A percentile compares a stretch with the other conserved stretches of the same genome.
Evolutionary conservation across 345 rosid genomes (phyloP).

Genomic region (Erysimum cheiranthoides): DNA sequence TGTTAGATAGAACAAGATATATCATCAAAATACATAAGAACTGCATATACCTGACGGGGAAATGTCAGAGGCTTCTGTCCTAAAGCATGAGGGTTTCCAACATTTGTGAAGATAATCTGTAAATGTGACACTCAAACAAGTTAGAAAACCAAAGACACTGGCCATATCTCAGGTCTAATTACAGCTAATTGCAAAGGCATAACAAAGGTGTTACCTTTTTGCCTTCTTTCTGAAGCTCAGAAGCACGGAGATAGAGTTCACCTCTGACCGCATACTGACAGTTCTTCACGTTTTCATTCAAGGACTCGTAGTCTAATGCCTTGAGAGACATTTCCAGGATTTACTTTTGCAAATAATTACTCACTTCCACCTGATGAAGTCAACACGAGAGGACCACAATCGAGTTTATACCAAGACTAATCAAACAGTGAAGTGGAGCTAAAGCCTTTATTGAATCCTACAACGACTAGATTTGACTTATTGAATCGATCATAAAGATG

Average conservation of each 20-base stretch:
- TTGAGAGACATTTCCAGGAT: slow-evolving; percentile 58
- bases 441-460: background rate
- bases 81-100: slow-evolving; percentile 96
- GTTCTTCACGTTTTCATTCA: slow-evolving; percentile 95
- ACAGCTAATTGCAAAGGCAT: background rate
- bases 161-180: background rate
- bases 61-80: slow-evolving; percentile 93
- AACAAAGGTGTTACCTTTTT: slow-evolving; percentile 63
- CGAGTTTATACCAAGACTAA: background rate
- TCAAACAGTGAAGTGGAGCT: background rate
- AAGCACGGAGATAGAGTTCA: slow-evolving; percentile 96
- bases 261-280: slow-evolving; percentile 96
- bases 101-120: slow-evolving; percentile 96
- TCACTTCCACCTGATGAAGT: background rate
- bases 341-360: slow-evolving; percentile 5
- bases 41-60: slow-evolving; percentile 76
- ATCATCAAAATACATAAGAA: background rate
- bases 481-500: slow-evolving; percentile 2
- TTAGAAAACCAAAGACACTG: slow-evolving; percentile 9
- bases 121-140: slow-evolving; percentile 30
- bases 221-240: slow-evolving; percentile 99
- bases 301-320: slow-evolving; percentile 72
- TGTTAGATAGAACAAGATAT: background rate
- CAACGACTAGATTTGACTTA: slow-evolving; percentile 11
- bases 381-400: background rate